Evolutionary conservation across 2,329 filamentous ascomycete species (phyloP).

Genomic region (Achaetomium macrosporum): DNA sequence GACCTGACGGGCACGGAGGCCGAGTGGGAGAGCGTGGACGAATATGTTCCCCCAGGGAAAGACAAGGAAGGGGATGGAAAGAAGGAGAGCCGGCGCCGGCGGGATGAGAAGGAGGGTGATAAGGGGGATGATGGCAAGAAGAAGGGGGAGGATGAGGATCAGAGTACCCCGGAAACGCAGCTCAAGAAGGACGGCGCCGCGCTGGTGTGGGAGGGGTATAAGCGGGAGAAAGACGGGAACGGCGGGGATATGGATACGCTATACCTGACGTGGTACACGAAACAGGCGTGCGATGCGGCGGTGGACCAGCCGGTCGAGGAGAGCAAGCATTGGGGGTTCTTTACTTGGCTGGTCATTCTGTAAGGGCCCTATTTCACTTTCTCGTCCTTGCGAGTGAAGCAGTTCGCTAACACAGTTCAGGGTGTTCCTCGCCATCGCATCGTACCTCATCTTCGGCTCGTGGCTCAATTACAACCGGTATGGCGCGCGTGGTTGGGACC

Average conservation of each 20-base stretch:
- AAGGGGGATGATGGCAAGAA: slow-evolving; percentile 29
- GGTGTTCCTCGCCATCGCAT: slow-evolving; percentile 73
- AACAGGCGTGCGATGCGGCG: slow-evolving; percentile 69
- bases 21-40: slow-evolving; percentile 53
- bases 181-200: slow-evolving; percentile 53
- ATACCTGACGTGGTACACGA: slow-evolving; percentile 77
- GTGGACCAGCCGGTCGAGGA: slow-evolving; percentile 37
- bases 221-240: slow-evolving; percentile 56
- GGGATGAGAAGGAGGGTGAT: slow-evolving; percentile 28
- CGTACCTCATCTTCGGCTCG: slow-evolving; percentile 95
- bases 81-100: slow-evolving; percentile 7
- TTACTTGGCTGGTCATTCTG: slow-evolving; percentile 95
- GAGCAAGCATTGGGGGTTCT: slow-evolving; percentile 77
- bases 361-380: slow-evolving; percentile 40
- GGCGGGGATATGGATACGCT: slow-evolving; percentile 50
- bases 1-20: slow-evolving; percentile 68
- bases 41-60: slow-evolving; percentile 36
- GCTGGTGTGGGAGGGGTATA: slow-evolving; percentile 72
- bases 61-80: slow-evolving; percentile 3
- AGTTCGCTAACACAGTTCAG: slow-evolving; percentile 39
- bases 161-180: slow-evolving; percentile 43
- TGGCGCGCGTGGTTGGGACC: slow-evolving; percentile 89
- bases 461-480: slow-evolving; percentile 99
- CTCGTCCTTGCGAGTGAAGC: not conserved
- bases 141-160: slow-evolving; percentile 34